Percentiles rank a stretch among this genome's conserved stretches.
Conservation (phyloP, 2,329 filamentous ascomycete species). For the Endoconidiophora laricicola region DNA sequence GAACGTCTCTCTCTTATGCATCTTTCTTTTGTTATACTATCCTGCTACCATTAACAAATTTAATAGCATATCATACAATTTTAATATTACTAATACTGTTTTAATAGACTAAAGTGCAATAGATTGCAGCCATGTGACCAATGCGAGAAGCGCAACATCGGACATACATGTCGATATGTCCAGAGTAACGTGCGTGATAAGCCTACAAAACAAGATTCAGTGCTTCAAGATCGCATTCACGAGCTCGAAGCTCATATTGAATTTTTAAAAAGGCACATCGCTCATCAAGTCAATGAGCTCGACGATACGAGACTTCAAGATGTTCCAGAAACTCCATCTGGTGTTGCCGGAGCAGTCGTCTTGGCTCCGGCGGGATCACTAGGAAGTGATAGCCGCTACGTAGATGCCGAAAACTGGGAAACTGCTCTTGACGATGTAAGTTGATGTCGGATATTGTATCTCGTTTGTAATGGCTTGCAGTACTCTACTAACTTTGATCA, state of each 20-base stretch:
- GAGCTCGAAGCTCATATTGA: no score
- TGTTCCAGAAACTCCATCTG: slow-evolving; percentile 10
- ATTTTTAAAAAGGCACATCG: not conserved
- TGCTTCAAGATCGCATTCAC: slow-evolving; percentile 14
- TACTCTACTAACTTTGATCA: not conserved
- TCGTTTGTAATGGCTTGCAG: not conserved
- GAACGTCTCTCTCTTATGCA: not conserved
- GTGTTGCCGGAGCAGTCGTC: slow-evolving; percentile 9
- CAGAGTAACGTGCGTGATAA: slow-evolving; percentile 15
- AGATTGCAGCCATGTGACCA: slow-evolving; percentile 20
- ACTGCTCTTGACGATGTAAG: slow-evolving; percentile 19
- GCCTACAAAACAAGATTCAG: no score
- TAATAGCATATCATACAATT: not conserved
- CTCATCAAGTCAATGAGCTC: not conserved
- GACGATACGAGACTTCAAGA: not conserved
- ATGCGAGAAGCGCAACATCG: slow-evolving; percentile 19
- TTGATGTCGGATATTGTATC: not conserved
- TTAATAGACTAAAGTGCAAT: slow-evolving; percentile 20
- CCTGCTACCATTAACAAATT: no score
- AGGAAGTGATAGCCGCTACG: slow-evolving; percentile 17
- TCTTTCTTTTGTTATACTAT: no score
- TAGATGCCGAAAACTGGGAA: slow-evolving; percentile 20
- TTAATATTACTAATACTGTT: not conserved
- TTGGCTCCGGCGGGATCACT: slow-evolving; percentile 14
- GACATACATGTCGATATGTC: slow-evolving; percentile 16